Percentiles rank a stretch among this genome's conserved stretches.
phyloP scores from a whole-genome alignment of 2,329 filamentous ascomycete genomes.

The Ascochyta rabiei region DNA sequence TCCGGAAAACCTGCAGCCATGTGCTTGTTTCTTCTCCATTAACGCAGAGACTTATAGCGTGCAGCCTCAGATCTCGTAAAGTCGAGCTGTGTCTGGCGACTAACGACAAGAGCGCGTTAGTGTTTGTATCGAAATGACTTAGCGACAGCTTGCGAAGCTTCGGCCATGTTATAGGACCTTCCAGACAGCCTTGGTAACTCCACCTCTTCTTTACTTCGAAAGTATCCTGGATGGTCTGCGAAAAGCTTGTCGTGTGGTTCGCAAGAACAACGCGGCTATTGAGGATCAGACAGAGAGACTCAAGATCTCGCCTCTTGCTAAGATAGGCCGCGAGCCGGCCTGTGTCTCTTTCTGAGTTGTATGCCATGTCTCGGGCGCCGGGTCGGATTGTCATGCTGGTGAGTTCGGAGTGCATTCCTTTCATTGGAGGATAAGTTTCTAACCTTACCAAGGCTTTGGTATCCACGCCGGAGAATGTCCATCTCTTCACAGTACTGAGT shows the following conservation, averaged over 20 bases:
- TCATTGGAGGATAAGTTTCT: neutral
- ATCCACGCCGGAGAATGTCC: neutral
- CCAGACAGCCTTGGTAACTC: neutral
- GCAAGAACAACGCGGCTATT: too few species aligned
- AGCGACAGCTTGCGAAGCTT: constrained; percentile 17
- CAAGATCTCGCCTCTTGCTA: neutral
- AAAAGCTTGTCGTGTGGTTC: neutral
- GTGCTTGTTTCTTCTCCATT: neutral
- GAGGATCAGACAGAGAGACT: constrained; percentile 13
- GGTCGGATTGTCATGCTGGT: neutral
- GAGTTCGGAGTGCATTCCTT: neutral
- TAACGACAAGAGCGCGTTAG: constrained; percentile 5
- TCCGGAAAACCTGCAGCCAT: neutral
- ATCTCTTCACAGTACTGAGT: neutral
- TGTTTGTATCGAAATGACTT: constrained; percentile 7
- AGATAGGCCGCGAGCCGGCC: neutral
- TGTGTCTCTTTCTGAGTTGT: too few species aligned
- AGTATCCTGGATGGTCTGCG: neutral
- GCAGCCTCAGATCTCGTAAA: constrained; percentile 16
- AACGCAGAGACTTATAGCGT: neutral
- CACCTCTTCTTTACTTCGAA: neutral
- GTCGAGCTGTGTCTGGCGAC: constrained; percentile 14
- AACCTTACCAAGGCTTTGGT: neutral
- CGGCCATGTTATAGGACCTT: neutral
- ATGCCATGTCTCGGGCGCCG: neutral